Conservation (phyloP, 257 asterid species). For the Solanum pennellii region DNA sequence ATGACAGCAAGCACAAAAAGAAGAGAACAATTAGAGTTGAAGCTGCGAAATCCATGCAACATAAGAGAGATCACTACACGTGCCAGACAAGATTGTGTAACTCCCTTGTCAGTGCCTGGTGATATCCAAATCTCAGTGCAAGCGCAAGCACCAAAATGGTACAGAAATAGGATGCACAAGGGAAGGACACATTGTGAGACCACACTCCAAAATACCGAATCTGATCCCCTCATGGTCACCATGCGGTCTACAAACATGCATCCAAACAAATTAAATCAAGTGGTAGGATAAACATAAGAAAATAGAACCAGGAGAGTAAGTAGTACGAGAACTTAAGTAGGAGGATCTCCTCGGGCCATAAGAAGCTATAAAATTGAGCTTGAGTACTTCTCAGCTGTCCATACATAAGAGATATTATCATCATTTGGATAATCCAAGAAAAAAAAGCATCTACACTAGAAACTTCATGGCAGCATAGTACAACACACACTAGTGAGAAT, state of each 20-base stretch:
- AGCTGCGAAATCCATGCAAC: background rate
- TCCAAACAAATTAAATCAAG: background rate
- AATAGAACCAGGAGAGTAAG: background rate
- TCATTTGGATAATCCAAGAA: background rate
- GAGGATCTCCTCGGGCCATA: background rate
- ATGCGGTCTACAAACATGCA: background rate
- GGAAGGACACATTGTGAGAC: background rate
- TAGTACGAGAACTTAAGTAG: background rate
- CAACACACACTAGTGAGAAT: background rate
- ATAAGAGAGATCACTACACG: background rate
- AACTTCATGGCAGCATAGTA: background rate
- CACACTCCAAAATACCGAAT: background rate
- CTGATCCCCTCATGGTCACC: background rate
- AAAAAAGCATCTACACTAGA: background rate
- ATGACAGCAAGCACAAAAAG: background rate
- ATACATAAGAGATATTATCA: background rate
- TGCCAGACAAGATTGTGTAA: too few relatives aligned
- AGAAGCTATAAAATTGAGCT: background rate
- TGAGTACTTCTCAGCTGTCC: background rate
- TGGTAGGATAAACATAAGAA: background rate
- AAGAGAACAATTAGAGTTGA: too few relatives aligned
- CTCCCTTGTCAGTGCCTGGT: background rate
- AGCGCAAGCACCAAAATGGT: background rate
- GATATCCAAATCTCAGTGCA: background rate
- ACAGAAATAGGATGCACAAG: background rate